phyloP scores from a whole-genome alignment of 441 rosid genomes.

The Populus hybrid region DNA sequence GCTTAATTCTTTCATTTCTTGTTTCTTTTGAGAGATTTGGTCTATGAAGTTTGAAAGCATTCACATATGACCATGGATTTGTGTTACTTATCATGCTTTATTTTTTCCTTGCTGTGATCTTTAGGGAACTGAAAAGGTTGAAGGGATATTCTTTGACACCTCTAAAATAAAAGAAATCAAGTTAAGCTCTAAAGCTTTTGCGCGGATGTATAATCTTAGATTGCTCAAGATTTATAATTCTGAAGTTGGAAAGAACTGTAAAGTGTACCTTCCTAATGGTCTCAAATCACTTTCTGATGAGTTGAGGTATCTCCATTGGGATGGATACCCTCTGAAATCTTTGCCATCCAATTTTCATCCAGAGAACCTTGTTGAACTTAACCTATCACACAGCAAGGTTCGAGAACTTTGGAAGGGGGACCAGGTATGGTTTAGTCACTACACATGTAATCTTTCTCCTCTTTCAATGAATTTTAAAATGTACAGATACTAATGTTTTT shows the following conservation, averaged over 20 bases:
- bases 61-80: not conserved
- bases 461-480: not conserved
- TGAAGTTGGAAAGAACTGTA: not conserved
- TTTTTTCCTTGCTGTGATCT: not conserved
- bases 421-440: conserved; percentile 14
- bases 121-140: conserved; percentile 5
- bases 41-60: not conserved
- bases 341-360: not conserved
- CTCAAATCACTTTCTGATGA: conserved; percentile 18
- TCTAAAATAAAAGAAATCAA: not conserved
- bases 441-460: not conserved
- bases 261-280: conserved; percentile 16
- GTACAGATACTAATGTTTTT: not conserved
- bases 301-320: conserved; percentile 29
- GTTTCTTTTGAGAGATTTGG: not conserved
- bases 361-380: conserved; percentile 20
- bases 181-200: conserved; percentile 11
- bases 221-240: not conserved
- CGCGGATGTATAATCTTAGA: conserved; percentile 10
- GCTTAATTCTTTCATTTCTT: not conserved
- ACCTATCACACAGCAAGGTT: conserved; percentile 10
- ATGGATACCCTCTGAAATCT: conserved; percentile 20
- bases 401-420: conserved; percentile 20
- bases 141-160: conserved; percentile 15
- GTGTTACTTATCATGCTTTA: not conserved